Evolutionary conservation across 106 monocot species (phyloP).

Genomic region (Narthecium ossifragum): DNA sequence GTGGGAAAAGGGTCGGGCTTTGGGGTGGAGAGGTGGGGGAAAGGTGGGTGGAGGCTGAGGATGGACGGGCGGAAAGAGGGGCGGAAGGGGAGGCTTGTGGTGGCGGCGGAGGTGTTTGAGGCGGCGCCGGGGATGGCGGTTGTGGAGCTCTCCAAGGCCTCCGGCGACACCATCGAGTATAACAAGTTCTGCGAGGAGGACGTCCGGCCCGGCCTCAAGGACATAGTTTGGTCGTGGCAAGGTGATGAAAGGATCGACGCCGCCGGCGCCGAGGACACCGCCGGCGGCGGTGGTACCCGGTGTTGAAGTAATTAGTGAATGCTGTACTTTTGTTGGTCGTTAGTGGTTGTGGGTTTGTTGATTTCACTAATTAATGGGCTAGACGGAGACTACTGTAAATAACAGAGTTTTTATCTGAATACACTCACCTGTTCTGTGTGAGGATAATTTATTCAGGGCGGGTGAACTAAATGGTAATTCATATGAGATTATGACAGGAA

Average conservation of each 20-base stretch:
- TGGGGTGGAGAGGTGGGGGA: conserved; percentile 20
- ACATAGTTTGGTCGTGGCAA: conserved; percentile 83
- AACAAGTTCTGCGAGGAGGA: conserved; percentile 60
- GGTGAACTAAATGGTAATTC: not conserved
- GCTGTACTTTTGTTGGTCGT: too few relatives aligned
- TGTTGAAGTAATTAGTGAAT: too few relatives aligned
- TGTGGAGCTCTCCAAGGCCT: conserved; percentile 53
- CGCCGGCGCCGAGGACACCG: not conserved
- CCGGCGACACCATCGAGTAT: conserved; percentile 61
- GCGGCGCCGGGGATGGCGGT: conserved; percentile 42
- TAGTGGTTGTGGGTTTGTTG: too few relatives aligned
- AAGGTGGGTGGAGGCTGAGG: conserved; percentile 28
- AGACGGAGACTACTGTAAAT: too few relatives aligned
- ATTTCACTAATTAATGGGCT: too few relatives aligned
- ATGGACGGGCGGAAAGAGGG: conserved; percentile 37
- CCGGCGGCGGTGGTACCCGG: not conserved
- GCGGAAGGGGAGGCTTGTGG: conserved; percentile 38
- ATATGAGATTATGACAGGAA: too few relatives aligned
- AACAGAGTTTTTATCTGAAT: too few relatives aligned
- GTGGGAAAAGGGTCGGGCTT: conserved; percentile 40
- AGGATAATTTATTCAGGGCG: too few relatives aligned
- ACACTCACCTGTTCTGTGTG: too few relatives aligned
- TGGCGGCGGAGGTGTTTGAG: conserved; percentile 64
- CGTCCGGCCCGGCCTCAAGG: conserved; percentile 43
- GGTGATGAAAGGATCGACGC: conserved; percentile 19